Evolutionary conservation across 2,329 filamentous ascomycete species (phyloP).

Genomic region (Endoconidiophora polonica): DNA sequence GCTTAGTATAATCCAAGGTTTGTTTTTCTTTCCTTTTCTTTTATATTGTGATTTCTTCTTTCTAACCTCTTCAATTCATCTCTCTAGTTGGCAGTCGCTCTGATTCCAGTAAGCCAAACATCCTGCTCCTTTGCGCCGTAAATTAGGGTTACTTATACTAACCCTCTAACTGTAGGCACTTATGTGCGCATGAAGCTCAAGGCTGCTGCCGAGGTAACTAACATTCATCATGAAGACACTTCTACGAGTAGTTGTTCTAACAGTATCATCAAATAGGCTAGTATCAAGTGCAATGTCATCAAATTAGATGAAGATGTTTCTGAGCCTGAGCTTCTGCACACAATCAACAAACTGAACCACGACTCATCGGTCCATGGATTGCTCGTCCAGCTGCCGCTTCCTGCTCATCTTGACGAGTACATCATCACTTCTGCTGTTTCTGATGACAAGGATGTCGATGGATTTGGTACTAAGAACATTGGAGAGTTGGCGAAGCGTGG

Average conservation of each 20-base stretch:
- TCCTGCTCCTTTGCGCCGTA: neutral
- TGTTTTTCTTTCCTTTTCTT: neutral
- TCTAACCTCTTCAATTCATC: too few species aligned
- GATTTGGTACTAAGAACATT: constrained; percentile 86
- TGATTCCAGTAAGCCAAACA: constrained; percentile 59
- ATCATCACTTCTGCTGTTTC: constrained; percentile 75
- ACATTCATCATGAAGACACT: neutral
- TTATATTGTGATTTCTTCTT: neutral
- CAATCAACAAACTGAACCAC: constrained; percentile 70
- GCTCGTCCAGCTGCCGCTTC: constrained; percentile 82
- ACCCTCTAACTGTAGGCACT: constrained; percentile 43
- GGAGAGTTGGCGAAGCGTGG: constrained; percentile 93
- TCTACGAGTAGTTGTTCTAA: neutral
- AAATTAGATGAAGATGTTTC: constrained; percentile 68
- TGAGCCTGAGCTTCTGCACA: constrained; percentile 71
- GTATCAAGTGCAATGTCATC: constrained; percentile 73
- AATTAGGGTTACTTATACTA: constrained; percentile 14
- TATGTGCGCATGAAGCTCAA: constrained; percentile 99
- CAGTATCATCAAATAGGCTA: constrained; percentile 40
- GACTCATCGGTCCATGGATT: constrained; percentile 78
- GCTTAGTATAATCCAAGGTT: constrained; percentile 84
- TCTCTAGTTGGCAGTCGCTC: constrained; percentile 68
- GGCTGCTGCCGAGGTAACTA: constrained; percentile 69
- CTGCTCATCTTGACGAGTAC: constrained; percentile 80
- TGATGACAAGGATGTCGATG: constrained; percentile 94